Base-by-base conservation (phyloP, 768 basidiomycete species). In the Leccinum aurantiacum region DNA sequence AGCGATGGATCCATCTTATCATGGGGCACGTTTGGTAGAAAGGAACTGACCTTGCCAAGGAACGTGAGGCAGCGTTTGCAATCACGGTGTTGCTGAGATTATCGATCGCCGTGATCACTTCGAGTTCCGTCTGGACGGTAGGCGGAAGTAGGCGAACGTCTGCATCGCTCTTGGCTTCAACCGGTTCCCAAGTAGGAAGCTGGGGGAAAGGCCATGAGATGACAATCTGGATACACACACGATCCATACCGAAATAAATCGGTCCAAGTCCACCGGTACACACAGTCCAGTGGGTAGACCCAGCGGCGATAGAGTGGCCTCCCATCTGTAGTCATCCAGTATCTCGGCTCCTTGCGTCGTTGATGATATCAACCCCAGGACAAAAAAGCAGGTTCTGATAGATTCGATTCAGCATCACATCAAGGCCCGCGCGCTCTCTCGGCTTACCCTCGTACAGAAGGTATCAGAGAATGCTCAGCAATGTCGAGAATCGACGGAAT, bases 31-130 rank as follows among this genome's bases (percentile, higher is more conserved):
- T 38, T 56, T 9, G 14, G 6, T 22, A 47, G 56, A 57, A 50
- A 44, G 19, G n/a, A 11, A 73, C 82, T 63, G 68, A 95, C 94
- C 84, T 85, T 29, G 93, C 88, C 41, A 99, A 78, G 17, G 93
- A 89, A 50, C 93, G 85, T 24, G 97, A 98, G 1, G 97, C 95
- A 24, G 92, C 86, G 68, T 95, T 95, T 0, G 95, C 95, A 59
- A 98, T 91, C 54, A 98, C 95, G 19, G 95, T 93, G 70, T 99
- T 99, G 29, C 90, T 88, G 46, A 99, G 79, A 71, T 98, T 98
- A 67, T 94, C 90, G 53, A 99, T 91, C 4, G 93, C 91, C 4
- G 89, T 88, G 65, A 95, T 82, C 29, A 93, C 88, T 65, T 96
- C 93, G 5, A 86, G 80, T 67, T 98, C 95, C 38, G 83, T 77